Percentiles rank a stretch among this genome's conserved stretches.
Conservation (phyloP, 176 grass and related monocot species). For the Rhynchospora breviuscula region DNA sequence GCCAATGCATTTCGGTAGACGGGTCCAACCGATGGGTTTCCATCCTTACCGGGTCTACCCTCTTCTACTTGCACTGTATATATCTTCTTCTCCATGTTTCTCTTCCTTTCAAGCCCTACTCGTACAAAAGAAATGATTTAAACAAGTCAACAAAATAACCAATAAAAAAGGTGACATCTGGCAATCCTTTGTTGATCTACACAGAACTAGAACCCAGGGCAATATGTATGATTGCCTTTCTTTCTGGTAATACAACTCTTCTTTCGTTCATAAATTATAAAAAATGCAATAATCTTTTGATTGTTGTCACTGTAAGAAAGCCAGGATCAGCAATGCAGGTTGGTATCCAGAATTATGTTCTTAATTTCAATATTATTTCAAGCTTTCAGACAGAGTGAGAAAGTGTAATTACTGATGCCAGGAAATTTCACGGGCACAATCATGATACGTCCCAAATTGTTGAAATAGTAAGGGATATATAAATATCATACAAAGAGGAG, state of each 20-base stretch:
- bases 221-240: neutral
- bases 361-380: neutral
- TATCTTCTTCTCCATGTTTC: conserved; percentile 40
- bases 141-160: neutral
- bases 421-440: neutral
- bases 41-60: conserved; percentile 58
- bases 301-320: neutral
- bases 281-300: neutral
- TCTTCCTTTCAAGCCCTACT: conserved; percentile 23
- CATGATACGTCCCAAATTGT: neutral
- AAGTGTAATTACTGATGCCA: neutral
- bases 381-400: neutral
- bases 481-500: conserved; percentile 7
- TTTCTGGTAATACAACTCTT: neutral
- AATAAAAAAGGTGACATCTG: neutral
- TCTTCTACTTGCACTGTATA: conserved; percentile 66
- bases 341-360: neutral
- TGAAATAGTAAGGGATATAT: neutral
- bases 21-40: conserved; percentile 54
- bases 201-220: neutral
- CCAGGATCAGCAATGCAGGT: neutral
- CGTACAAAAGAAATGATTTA: neutral
- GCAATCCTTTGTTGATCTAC: neutral
- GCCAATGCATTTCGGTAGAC: conserved; percentile 60
- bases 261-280: neutral